These are phyloP conservation scores for Cyphellophora europaea DNA, from an alignment of 2,329 filamentous ascomycete genomes.

Conservation along the genomic window DNA sequence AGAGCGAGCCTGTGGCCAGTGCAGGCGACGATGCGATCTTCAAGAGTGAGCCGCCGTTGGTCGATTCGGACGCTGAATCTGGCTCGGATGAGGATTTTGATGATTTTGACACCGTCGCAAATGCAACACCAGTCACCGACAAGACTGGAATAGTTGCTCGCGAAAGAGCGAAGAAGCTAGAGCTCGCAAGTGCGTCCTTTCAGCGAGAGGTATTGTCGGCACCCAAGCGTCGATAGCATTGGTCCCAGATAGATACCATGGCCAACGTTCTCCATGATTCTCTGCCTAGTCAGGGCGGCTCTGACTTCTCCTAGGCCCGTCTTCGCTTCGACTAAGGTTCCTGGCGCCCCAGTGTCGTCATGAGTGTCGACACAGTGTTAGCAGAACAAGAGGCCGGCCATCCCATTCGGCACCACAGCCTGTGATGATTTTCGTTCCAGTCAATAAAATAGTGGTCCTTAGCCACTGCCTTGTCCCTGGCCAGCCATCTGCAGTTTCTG, in stretches of 20 bases:
- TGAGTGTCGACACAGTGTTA: no score
- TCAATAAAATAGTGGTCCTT: no score
- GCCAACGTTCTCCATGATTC: no score
- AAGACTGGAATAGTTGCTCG: constrained; percentile 62
- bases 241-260: background rate
- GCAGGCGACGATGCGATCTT: background rate
- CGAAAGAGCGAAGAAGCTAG: constrained; percentile 44
- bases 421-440: no score
- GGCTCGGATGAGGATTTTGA: constrained; percentile 55
- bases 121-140: constrained; percentile 83
- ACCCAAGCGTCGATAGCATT: constrained; percentile 35
- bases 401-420: no score
- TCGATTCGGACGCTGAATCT: constrained; percentile 59
- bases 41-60: constrained; percentile 17
- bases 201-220: constrained; percentile 39
- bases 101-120: constrained; percentile 86
- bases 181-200: constrained; percentile 40
- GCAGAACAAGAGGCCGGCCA: no score
- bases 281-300: no score
- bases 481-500: constrained; percentile 17
- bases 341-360: no score
- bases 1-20: constrained; percentile 32
- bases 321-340: no score
- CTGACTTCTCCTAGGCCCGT: no score
- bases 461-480: no score